Percentiles rank a stretch among this genome's conserved stretches.
phyloP scores from a whole-genome alignment of 148 eudicot species.

The Vaccinium darrowii region DNA sequence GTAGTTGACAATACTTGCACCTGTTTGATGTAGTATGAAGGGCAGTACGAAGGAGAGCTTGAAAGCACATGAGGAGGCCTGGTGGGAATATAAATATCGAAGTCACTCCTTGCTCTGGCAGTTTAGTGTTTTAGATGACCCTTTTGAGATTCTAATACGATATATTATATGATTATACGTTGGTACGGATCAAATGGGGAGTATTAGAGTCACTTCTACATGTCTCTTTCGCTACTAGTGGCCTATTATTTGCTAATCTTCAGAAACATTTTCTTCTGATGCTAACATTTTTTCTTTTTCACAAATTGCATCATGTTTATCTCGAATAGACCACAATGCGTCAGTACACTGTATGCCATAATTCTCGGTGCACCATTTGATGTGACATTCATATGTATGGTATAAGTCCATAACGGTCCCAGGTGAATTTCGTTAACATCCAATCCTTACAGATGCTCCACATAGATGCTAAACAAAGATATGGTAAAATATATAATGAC shows the following conservation, averaged over 20 bases:
- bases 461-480: not conserved
- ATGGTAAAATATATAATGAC: not conserved
- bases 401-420: not conserved
- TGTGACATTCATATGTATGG: not conserved
- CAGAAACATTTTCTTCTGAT: slow-evolving; percentile 4
- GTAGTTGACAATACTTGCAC: too few species aligned
- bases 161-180: too few species aligned
- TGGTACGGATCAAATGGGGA: too few species aligned
- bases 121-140: too few species aligned
- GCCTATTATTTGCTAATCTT: not conserved
- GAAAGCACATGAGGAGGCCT: too few species aligned
- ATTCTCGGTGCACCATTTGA: not conserved
- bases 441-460: not conserved
- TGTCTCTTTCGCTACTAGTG: not conserved
- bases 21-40: too few species aligned
- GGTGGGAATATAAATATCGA: too few species aligned
- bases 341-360: slow-evolving; percentile 45
- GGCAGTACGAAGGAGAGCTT: too few species aligned
- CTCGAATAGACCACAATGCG: slow-evolving; percentile 53
- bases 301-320: slow-evolving; percentile 66
- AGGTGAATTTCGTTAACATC: not conserved
- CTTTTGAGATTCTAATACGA: too few species aligned
- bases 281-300: slow-evolving; percentile 21
- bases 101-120: too few species aligned
- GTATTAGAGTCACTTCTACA: not conserved